Conservation (phyloP, 768 basidiomycete species). For the Serendipita indica region DNA sequence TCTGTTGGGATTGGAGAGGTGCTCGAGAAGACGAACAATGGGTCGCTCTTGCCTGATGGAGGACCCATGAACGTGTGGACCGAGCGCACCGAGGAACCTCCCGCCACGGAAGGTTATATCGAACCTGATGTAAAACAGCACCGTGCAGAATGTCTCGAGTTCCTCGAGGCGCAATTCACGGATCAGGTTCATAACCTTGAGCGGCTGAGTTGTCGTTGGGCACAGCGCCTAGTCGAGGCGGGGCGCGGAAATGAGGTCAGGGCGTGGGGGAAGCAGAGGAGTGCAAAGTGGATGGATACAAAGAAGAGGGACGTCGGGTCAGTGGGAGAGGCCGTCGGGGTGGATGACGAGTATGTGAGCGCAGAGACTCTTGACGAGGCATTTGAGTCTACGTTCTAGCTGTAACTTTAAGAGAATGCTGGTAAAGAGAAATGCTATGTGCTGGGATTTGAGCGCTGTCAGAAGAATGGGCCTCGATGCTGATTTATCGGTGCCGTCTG, state of each 20-base stretch:
- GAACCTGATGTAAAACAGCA: slow-evolving; percentile 49
- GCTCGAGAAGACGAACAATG: slow-evolving; percentile 53
- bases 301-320: background rate
- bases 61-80: slow-evolving; percentile 31
- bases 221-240: background rate
- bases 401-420: too few species aligned
- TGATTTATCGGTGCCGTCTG: background rate
- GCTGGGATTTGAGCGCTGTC: slow-evolving; percentile 2
- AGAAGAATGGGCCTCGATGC: background rate
- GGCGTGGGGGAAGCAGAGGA: background rate
- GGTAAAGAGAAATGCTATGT: too few species aligned
- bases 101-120: slow-evolving; percentile 35
- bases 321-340: background rate
- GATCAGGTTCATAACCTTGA: slow-evolving; percentile 56
- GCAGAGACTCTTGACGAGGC: background rate
- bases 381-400: background rate
- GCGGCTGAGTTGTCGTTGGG: slow-evolving; percentile 25
- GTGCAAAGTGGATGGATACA: background rate
- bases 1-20: slow-evolving; percentile 55
- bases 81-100: slow-evolving; percentile 18
- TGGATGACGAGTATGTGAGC: background rate
- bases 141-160: slow-evolving; percentile 46
- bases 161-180: slow-evolving; percentile 65
- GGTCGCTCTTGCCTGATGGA: slow-evolving; percentile 48
- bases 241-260: background rate